Percentiles rank a stretch among this genome's conserved stretches.
Conservation (phyloP, 73 alveolate genomes). For the Paramecium sonneborni region DNA sequence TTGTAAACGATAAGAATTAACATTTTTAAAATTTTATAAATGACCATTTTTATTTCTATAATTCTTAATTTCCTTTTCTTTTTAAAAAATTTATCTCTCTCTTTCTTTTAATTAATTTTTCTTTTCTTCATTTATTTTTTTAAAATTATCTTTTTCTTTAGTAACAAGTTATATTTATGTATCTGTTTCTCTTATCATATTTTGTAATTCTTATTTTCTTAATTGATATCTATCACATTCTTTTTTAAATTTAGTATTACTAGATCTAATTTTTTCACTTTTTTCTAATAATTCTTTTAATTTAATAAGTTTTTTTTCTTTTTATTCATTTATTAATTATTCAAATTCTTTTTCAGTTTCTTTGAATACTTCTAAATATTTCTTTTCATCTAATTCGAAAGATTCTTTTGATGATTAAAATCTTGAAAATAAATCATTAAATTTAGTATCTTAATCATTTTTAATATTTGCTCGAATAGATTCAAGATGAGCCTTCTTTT, state of each 20-base stretch:
- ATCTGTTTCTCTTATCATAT: conserved; percentile 43
- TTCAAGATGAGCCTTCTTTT: background rate
- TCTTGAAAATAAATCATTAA: conserved; percentile 16
- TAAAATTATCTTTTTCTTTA: conserved; percentile 57
- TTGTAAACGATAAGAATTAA: conserved; percentile 23
- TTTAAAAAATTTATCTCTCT: conserved; percentile 50
- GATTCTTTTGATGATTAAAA: conserved; percentile 21
- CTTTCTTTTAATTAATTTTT: conserved; percentile 37
- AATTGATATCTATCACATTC: conserved; percentile 53
- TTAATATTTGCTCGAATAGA: background rate
- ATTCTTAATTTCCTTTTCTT: conserved; percentile 65
- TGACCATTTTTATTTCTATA: conserved; percentile 64
- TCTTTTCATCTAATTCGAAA: conserved; percentile 17
- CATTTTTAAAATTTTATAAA: conserved; percentile 60
- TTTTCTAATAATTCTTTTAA: conserved; percentile 35
- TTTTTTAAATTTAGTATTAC: conserved; percentile 54
- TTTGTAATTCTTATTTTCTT: conserved; percentile 56
- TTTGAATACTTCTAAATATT: conserved; percentile 2
- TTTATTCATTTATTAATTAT: conserved; percentile 4
- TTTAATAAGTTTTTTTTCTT: conserved; percentile 12
- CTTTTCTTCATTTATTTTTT: conserved; percentile 12
- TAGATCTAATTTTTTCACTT: conserved; percentile 57
- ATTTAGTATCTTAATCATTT: conserved; percentile 17
- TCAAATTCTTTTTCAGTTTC: conserved; percentile 59
- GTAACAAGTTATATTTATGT: conserved; percentile 26